Percentiles rank a stretch among this genome's conserved stretches.
phyloP scores from a whole-genome alignment of 2,329 filamentous ascomycete species.

The Xylaria hypoxylon region DNA sequence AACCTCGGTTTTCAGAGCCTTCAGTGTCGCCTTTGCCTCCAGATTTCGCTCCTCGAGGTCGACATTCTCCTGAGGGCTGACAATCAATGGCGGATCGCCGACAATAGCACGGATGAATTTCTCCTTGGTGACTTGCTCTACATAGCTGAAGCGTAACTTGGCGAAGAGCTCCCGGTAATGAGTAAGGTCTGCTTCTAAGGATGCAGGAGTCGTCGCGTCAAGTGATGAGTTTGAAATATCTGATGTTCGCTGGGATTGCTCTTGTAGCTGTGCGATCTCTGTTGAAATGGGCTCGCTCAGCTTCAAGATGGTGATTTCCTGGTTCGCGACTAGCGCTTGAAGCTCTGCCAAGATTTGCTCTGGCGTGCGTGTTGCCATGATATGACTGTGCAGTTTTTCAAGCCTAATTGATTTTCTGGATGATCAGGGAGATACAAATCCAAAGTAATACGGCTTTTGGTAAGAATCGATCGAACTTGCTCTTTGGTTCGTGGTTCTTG shows the following conservation, averaged over 20 bases:
- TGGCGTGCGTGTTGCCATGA: conserved; percentile 49
- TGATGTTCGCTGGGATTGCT: conserved; percentile 70
- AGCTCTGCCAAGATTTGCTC: conserved; percentile 62
- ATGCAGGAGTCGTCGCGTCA: conserved; percentile 77
- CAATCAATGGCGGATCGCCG: conserved; percentile 87
- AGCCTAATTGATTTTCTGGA: neutral
- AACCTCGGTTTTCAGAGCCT: conserved; percentile 83
- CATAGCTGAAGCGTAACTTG: conserved; percentile 95
- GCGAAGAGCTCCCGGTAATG: conserved; percentile 97
- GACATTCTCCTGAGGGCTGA: conserved; percentile 83
- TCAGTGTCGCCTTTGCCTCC: conserved; percentile 78
- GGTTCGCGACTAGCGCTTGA: conserved; percentile 64
- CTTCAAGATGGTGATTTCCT: conserved; percentile 78
- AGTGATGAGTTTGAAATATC: conserved; percentile 76
- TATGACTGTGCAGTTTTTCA: neutral
- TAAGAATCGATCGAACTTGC: neutral
- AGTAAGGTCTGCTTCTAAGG: conserved; percentile 82
- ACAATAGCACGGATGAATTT: conserved; percentile 95
- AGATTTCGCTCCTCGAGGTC: conserved; percentile 77
- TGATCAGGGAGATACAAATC: neutral
- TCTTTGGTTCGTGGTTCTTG: neutral
- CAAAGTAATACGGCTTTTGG: neutral
- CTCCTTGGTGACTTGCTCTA: conserved; percentile 98
- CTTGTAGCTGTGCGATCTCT: conserved; percentile 56
- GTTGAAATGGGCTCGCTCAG: conserved; percentile 80